Evolutionary conservation across 2,329 filamentous ascomycete species (phyloP), one percentile per base, ranked within the genome.

Genomic region (Nemania sp.): DNA sequence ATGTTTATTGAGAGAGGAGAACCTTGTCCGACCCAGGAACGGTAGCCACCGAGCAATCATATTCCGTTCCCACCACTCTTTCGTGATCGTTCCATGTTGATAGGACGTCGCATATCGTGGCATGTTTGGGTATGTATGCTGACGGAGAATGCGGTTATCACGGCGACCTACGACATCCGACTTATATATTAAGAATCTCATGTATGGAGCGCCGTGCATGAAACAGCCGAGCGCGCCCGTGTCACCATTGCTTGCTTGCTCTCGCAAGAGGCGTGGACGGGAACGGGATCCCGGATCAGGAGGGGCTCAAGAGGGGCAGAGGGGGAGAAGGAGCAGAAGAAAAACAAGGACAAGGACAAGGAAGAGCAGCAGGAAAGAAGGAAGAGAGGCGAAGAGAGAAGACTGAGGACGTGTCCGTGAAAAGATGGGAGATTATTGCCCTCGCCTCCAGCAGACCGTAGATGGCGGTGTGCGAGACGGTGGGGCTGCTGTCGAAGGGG

Each of bases 401-500:
- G 20, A 20, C 15, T 29, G 35, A 61, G 6, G 43, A 37, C 17
- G 34, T 35, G 42, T 32, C 40, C 21, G 52, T 32, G n/a, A 47
- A 25, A 34, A 45, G 15, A 56, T 56, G 50, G 58, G 54, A 60
- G 56, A 42, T 12, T 55, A 54, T 63, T 60, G 60, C 50, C 54
- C 60, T 56, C 46, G 54, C 32, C 49, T 56, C 40, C 32, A 37
- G 56, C 17, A 35, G 46, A 32, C 52, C 18, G 47, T 49, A 56
- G 40, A 66, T 64, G 62, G 64, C 64, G 64, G 64, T 66, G 64
- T 64, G 61, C 56, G 59, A 53, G 49, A 32, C 50, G 62, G 64
- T 62, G 64, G 64, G 53, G 64, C 62, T 64, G 51, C 39, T 56
- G 52, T 57, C 35, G 43, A 52, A 4, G 25, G 25, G 25, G 25